Base-by-base conservation (phyloP, 1,284 basidiomycete species). In the Ceratobasidium sp. region DNA sequence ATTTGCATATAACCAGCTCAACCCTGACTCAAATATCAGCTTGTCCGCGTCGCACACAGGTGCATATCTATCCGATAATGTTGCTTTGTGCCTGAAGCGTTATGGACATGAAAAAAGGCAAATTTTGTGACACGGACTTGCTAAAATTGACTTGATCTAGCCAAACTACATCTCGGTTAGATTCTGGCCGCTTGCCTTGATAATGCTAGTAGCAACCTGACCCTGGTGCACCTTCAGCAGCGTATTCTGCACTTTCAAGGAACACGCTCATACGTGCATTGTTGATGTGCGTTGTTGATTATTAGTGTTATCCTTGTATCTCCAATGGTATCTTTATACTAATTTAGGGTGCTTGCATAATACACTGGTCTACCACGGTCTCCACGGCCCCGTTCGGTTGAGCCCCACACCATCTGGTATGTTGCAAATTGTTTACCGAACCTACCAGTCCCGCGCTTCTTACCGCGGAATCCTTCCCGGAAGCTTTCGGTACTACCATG, bases 1-100 rank as follows among this genome's bases (percentile, higher is more conserved):
- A 57, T 1, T n/a, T 35, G n/a, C 25, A 52, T 49, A 64, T 52
- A 50, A 22, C 8, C 45, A 31, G 22, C 4, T n/a, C 15, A 32
- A 62, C 13, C 17, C 15, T 25, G 22, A 65, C 29, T 27, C 40
- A 5, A 13, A 17, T 15, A 5, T 52, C 58, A 78, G 77, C 13
- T 60, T 78, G 12, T 77, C 58, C 6, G 52, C 75, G 38, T 68
- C 68, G n/a, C 77, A 79, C 72, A 72, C 73, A 38, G 78, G 78
- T 2, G 8, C 62, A 6, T 78, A 79, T 69, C 70, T 78, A 17
- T 76, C 77, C 10, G 57, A 74, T 20, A 70, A 74, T 0, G 69
- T 72, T 31, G 72, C 69, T 2, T 65, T 75, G 20, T 78, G 76
- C 58, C 53, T 78, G 12, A 70, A 73, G 27, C 69, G 72, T 1